Conservation (phyloP, 2,329 filamentous ascomycete species). For the Stemphylium vesicarium region DNA sequence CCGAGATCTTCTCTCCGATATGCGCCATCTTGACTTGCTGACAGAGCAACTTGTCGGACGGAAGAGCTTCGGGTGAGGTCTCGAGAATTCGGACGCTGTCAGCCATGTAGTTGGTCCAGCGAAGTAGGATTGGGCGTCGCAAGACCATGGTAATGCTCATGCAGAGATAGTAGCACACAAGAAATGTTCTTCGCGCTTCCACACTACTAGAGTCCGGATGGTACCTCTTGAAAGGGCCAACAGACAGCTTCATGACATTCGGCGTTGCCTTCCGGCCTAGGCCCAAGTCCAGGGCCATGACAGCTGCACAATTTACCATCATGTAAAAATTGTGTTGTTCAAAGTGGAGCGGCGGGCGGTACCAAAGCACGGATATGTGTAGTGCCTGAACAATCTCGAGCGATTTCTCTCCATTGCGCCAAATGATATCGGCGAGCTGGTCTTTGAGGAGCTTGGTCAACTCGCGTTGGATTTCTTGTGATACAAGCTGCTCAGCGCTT, state of each 20-base stretch:
- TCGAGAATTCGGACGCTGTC: constrained; percentile 66
- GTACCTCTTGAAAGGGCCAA: constrained; percentile 42
- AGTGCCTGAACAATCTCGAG: constrained; percentile 83
- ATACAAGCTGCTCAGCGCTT: constrained; percentile 50
- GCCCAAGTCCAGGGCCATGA: constrained; percentile 85
- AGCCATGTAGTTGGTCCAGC: constrained; percentile 68
- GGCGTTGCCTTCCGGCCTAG: constrained; percentile 65
- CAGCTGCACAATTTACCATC: constrained; percentile 78
- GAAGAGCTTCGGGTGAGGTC: constrained; percentile 62
- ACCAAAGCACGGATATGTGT: constrained; percentile 80
- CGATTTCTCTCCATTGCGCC: constrained; percentile 78
- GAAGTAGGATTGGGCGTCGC: constrained; percentile 63
- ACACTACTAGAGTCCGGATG: constrained; percentile 58
- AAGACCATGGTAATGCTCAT: constrained; percentile 65
- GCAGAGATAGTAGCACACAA: constrained; percentile 67
- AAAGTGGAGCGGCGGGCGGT: constrained; percentile 80
- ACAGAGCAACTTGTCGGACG: constrained; percentile 62
- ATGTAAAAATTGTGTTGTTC: constrained; percentile 92
- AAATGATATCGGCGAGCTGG: constrained; percentile 74
- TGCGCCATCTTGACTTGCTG: constrained; percentile 65
- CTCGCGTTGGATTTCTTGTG: constrained; percentile 63
- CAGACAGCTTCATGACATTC: constrained; percentile 47
- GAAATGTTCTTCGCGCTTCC: constrained; percentile 65
- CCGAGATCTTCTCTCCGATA: constrained; percentile 63
- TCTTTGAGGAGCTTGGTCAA: constrained; percentile 75